A percentile compares a stretch with the other conserved stretches of the same genome.
Conservation (phyloP, 2,329 filamentous ascomycete genomes). For the Fusarium temperatum region DNA sequence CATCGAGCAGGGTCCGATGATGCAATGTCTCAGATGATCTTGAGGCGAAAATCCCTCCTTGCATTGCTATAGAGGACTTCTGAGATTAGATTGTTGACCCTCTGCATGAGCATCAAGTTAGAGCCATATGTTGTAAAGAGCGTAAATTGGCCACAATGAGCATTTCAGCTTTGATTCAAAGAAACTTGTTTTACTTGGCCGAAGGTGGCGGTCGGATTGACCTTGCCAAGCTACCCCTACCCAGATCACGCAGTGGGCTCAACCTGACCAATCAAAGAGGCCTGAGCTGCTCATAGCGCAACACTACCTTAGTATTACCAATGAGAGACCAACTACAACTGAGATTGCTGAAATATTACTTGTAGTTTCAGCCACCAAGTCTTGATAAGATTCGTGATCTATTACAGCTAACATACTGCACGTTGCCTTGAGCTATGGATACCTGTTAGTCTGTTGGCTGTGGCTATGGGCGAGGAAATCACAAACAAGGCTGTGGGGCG, state of each 20-base stretch:
- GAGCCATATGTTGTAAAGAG: neutral
- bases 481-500: neutral
- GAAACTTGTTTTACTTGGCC: accelerated
- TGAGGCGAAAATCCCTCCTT: neutral
- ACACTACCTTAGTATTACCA: neutral
- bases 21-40: neutral
- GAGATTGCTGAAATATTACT: accelerated
- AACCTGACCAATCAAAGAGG: neutral
- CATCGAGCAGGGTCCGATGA: neutral
- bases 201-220: neutral
- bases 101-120: neutral
- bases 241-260: neutral
- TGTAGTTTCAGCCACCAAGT: accelerated
- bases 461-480: neutral
- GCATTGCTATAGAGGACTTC: neutral
- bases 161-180: neutral
- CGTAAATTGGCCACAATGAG: neutral
- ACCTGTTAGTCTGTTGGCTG: neutral
- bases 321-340: neutral
- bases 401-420: neutral
- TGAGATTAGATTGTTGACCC: neutral
- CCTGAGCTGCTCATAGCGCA: accelerated
- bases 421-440: neutral
- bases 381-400: accelerated
- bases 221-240: neutral